phyloP scores from a whole-genome alignment of 305 asterid genomes.

The Withania somnifera region DNA sequence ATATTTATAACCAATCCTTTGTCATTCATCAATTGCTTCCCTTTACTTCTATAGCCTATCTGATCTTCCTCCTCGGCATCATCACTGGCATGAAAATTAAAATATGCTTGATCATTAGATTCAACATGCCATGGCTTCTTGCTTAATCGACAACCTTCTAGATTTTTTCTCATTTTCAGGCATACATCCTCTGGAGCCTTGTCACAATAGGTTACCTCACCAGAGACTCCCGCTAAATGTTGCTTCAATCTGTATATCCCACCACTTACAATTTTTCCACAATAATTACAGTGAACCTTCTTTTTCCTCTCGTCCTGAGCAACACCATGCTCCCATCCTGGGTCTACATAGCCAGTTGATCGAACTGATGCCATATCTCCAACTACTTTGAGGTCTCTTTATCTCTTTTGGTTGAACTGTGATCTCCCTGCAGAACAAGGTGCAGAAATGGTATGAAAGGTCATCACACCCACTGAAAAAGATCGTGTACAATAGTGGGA shows the following conservation, averaged over 20 bases:
- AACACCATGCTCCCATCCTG: constrained; percentile 93
- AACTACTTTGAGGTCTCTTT: constrained; percentile 26
- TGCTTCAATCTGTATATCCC: constrained; percentile 91
- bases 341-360: constrained; percentile 65
- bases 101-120: constrained; percentile 60
- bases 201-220: constrained; percentile 86
- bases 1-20: constrained; percentile 51
- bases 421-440: neutral
- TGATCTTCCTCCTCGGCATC: constrained; percentile 63
- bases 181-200: constrained; percentile 89
- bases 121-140: constrained; percentile 61
- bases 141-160: constrained; percentile 77
- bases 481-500: neutral
- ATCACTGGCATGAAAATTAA: constrained; percentile 42
- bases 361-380: constrained; percentile 64
- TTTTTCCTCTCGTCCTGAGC: constrained; percentile 90
- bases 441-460: neutral
- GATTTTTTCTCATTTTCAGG: constrained; percentile 60
- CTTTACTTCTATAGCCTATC: constrained; percentile 46
- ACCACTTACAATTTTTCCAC: constrained; percentile 90
- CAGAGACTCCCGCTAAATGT: constrained; percentile 82
- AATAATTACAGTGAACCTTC: constrained; percentile 84
- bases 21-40: constrained; percentile 57
- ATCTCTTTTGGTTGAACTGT: neutral
- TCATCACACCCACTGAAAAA: neutral